phyloP scores from a whole-genome alignment of 2,329 filamentous ascomycete species.

The Trichothecium roseum region DNA sequence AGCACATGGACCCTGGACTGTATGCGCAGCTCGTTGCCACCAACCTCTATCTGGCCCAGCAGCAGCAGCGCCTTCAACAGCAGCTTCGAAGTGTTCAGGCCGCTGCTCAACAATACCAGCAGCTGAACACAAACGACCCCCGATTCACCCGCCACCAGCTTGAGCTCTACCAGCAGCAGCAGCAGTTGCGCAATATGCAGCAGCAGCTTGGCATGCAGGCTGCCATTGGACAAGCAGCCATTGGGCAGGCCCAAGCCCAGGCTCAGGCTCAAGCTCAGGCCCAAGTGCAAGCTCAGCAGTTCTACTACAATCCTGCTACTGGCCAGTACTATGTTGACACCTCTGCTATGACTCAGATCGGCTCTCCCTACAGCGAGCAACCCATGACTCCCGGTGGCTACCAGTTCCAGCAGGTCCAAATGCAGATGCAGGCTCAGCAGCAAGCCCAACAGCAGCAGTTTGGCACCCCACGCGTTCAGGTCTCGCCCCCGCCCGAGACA shows the following conservation, averaged over 20 bases:
- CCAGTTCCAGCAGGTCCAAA: conserved; percentile 24
- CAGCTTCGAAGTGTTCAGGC: conserved; percentile 78
- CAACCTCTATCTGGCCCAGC: conserved; percentile 84
- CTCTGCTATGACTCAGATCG: conserved; percentile 32
- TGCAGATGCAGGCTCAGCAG: conserved; percentile 25
- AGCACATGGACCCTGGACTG: conserved; percentile 72
- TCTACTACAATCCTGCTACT: conserved; percentile 79
- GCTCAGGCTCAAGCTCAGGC: conserved; percentile 52
- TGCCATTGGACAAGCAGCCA: conserved; percentile 27
- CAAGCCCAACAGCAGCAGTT: conserved; percentile 30
- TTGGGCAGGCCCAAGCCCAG: conserved; percentile 17
- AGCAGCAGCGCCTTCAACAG: conserved; percentile 91
- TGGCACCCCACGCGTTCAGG: conserved; percentile 63
- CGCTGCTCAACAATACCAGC: conserved; percentile 73
- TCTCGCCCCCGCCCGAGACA: conserved; percentile 63
- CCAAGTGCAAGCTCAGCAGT: conserved; percentile 61
- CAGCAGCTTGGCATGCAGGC: conserved; percentile 27
- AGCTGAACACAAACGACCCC: conserved; percentile 54
- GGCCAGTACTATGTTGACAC: conserved; percentile 78
- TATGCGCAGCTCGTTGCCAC: conserved; percentile 86
- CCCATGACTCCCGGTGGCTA: conserved; percentile 20
- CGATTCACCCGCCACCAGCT: conserved; percentile 37
- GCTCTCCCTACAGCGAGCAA: conserved; percentile 33
- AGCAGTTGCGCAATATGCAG: conserved; percentile 28
- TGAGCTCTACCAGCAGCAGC: conserved; percentile 34